phyloP scores from a whole-genome alignment of 1,139 yeast species.

The Arxiozyma telluris region DNA sequence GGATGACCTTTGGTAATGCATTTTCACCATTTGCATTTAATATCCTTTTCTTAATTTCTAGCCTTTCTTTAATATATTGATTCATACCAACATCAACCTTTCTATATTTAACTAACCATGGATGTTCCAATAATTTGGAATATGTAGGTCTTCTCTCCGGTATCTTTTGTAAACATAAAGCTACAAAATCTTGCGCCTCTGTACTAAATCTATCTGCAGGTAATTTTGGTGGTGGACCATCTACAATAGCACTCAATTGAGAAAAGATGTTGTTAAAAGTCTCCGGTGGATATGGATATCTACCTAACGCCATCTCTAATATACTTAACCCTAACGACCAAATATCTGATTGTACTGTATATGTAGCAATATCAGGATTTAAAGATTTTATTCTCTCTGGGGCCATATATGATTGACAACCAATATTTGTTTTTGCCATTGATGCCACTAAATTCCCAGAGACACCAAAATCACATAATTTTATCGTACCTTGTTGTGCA shows the following conservation, averaged over 20 bases:
- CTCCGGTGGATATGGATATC: constrained; percentile 93
- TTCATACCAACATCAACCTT: constrained; percentile 35
- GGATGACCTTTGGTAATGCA: constrained; percentile 23
- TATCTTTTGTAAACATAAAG: constrained; percentile 67
- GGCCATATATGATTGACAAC: constrained; percentile 98
- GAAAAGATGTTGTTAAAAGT: constrained; percentile 84
- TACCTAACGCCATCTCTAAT: constrained; percentile 81
- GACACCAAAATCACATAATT: constrained; percentile 94
- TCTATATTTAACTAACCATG: constrained; percentile 60
- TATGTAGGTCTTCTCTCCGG: constrained; percentile 83
- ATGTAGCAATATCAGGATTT: constrained; percentile 61
- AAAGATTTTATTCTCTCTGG: constrained; percentile 83
- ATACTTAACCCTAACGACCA: constrained; percentile 93
- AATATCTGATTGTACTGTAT: constrained; percentile 89
- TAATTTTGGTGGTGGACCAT: constrained; percentile 85
- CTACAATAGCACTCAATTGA: constrained; percentile 90
- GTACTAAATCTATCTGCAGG: constrained; percentile 49
- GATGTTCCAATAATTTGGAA: constrained; percentile 61
- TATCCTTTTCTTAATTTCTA: constrained; percentile 23
- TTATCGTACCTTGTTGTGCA: constrained; percentile 70
- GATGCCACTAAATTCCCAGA: constrained; percentile 93
- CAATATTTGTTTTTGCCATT: constrained; percentile 90
- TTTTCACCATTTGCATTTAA: constrained; percentile 23
- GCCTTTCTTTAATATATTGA: constrained; percentile 31
- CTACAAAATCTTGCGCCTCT: constrained; percentile 78